Conservation (phyloP, 257 asterid species). For the Solanum infundibuliforme region DNA sequence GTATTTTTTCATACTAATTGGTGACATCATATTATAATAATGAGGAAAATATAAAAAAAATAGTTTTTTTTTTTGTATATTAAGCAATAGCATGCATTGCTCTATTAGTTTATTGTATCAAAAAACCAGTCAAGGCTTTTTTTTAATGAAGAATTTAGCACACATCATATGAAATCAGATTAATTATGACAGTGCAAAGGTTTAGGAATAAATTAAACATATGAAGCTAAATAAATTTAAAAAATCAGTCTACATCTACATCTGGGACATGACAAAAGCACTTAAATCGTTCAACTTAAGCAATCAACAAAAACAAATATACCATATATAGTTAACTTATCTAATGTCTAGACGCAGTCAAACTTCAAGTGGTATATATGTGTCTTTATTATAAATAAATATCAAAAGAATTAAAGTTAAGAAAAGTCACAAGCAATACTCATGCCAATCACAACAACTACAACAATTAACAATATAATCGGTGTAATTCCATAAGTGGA, state of each 20-base stretch:
- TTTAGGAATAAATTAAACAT: neutral
- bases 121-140: too few species aligned
- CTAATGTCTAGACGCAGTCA: neutral
- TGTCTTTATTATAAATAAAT: neutral
- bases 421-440: too few species aligned
- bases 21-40: neutral
- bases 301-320: neutral
- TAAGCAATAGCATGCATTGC: neutral
- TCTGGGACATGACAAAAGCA: too few species aligned
- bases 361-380: neutral
- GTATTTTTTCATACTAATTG: neutral
- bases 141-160: neutral
- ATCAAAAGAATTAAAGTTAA: neutral
- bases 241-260: neutral
- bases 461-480: too few species aligned
- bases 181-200: neutral
- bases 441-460: neutral
- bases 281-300: neutral
- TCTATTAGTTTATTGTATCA: neutral
- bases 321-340: neutral
- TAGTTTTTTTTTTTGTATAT: neutral
- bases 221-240: neutral
- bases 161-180: neutral
- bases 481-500: rapidly evolving
- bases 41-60: neutral